Base-by-base conservation (phyloP, 352 stramenopile species). In the Pythium aphanidermatum region DNA sequence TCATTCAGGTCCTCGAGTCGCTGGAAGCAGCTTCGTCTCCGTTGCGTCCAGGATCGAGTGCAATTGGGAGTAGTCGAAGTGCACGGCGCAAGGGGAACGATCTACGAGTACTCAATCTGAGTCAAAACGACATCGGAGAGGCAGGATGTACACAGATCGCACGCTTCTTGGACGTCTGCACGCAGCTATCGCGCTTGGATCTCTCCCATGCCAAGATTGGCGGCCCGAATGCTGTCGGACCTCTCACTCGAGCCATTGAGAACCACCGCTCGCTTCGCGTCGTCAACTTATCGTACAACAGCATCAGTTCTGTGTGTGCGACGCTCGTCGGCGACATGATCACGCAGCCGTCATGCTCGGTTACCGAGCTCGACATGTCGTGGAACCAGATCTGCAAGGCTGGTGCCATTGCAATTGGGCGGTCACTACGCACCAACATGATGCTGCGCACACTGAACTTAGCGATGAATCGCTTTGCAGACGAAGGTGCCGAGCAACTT, bases 401-500 rank as follows among this genome's bases (percentile, higher is more conserved):
- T 17, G 77, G 77, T 3, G 74, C 74, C 0, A 65, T 72, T 11
- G 69, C 69, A 0, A 66, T 89, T 38, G 77, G 77, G 0, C 59
- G 59, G 1, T 76, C 77, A 3, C 51, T 89, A 46, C 60, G 66
- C 4, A 74, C 64, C 0, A 89, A 86, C 28, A 66, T 53, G 0
- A 69, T 62, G 4, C 37, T 89, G 2, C 43, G 41, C 19, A 63
- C 36, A 3, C 55, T 89, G 5, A 63, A 78, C 1, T 51, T 89
- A 29, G 66, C 74, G 12, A 89, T 89, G 77, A 89, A 89, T 26
- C 69, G 74, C 0, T 85, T 75, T 29, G 62, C 74, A 4, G 77
- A 89, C 38, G 54, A 73, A 25, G 77, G 77, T 26, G 72, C 67
- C 12, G 70, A 86, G 29, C 63, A 82, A 29, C 24, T 89, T 17